Base-by-base conservation (phyloP, 768 basidiomycete genomes). In the Tulasnella sp. region DNA sequence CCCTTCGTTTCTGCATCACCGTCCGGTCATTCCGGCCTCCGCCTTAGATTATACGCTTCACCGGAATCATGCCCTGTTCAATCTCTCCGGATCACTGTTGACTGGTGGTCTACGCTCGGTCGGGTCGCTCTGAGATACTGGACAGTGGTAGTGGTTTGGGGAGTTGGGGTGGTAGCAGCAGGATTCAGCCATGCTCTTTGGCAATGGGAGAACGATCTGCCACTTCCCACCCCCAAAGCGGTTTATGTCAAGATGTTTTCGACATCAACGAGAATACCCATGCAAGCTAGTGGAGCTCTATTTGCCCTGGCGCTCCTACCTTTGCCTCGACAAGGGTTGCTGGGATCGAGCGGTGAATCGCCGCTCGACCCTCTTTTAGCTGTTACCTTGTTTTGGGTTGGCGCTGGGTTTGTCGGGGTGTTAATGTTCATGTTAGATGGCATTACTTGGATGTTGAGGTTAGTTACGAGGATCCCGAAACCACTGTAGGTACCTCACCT, bases 71-170 rank as follows among this genome's bases (percentile, higher is more conserved):
- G 95, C 84, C 85, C 48, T 76, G 87, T 86, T 24, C 83, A 81
- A 78, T 84, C 76, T 22, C 82, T 96, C 4, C 83, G 84, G 2
- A 84, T 97, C n/a, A 85, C 86, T 20, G 84, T 97, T 9, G 94
- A 96, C 84, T 91, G 92, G 91, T 87, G 88, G 85, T 88, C 90
- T 14, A 94, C 93, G 1, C 80, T 95, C 8, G 94, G 94, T 2
- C 89, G 93, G 50, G 89, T 91, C 85, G 91, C 92, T 1, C 87
- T 91, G 24, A 89, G 97, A 34, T 98, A 95, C 86, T 89, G 93
- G 73, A 92, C 91, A 44, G 91, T 92, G 2, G 83, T 94, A 0
- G 87, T 92, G 3, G 89, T 90, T 40, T 98, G 96, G 93, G 88
- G 91, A 2, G 86, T 93, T 2, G 95, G 93, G 5, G 85, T 95